Conservation (phyloP, 1,139 yeast genomes). For the Pichia sp. region DNA sequence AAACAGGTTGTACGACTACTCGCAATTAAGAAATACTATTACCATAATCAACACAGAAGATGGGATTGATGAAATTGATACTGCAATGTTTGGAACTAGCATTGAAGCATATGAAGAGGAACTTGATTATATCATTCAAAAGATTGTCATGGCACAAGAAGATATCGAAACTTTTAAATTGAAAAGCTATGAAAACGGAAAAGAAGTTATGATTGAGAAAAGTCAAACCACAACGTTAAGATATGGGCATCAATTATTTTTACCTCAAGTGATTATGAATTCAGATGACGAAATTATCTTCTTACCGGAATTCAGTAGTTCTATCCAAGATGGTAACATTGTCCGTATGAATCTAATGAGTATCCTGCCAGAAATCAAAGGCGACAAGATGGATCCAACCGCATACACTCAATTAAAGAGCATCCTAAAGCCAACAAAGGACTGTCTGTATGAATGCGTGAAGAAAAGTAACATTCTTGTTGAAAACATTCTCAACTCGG, state of each 20-base stretch:
- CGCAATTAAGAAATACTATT: slow-evolving; percentile 19
- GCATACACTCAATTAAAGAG: slow-evolving; percentile 15
- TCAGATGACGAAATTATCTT: slow-evolving; percentile 1
- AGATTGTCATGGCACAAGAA: slow-evolving; percentile 8
- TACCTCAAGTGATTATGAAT: slow-evolving; percentile 13
- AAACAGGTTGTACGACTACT: slow-evolving; percentile 34
- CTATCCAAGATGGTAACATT: slow-evolving; percentile 4
- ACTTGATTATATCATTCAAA: slow-evolving; percentile 5
- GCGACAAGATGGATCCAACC: neutral
- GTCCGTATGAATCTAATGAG: slow-evolving; percentile 1
- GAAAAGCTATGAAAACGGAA: neutral
- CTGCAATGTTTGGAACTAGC: neutral
- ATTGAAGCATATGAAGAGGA: slow-evolving; percentile 1
- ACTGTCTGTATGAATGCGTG: slow-evolving; percentile 21
- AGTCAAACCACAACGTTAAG: neutral
- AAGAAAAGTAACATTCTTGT: slow-evolving; percentile 23
- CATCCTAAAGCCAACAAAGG: slow-evolving; percentile 21
- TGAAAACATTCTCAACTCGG: slow-evolving; percentile 9
- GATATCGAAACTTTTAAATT: slow-evolving; percentile 1
- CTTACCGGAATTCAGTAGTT: slow-evolving; percentile 12
- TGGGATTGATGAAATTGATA: slow-evolving; percentile 4
- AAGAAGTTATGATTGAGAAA: slow-evolving; percentile 1
- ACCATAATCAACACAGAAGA: slow-evolving; percentile 27
- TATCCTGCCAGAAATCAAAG: neutral
- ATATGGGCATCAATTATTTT: slow-evolving; percentile 4